Evolutionary conservation across 345 rosid genomes (phyloP), one percentile per base, ranked within the genome.

Genomic region (Aegle marmelos): DNA sequence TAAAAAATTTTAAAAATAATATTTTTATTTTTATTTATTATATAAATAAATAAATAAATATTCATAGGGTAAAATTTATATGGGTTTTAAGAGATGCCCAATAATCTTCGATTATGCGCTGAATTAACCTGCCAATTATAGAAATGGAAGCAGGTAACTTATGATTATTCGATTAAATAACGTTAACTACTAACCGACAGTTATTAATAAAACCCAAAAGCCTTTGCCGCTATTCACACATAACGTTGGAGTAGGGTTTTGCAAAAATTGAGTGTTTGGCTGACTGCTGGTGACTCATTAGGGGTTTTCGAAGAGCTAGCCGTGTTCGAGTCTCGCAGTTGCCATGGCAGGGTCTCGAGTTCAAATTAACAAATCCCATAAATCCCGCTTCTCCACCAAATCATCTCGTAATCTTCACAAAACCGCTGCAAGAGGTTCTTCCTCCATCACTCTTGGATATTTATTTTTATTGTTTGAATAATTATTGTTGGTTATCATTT

Each of bases 321-420:
- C 7, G 63, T 27, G 37, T 59, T 39, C 36, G 57, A 7, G 8
- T 80, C 74, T 74, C 39, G 50, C 71, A 56, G 73, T 70, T 34
- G 79, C 85, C 81, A 91, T 93, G 94, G 94, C 90, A 82, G 88
- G 89, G 10, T 89, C 97, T 78, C 87, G 96, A 83, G 88, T 77
- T 83, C 99, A 96, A 83, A 86, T 87, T 13, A 96, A 94, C 77
- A 96, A 96, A 75, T 33, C 95, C 73, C 99, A 96, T 86, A 95
- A 93, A 80, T 69, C 97, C 31, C 89, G 98, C 33, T 91, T 91
- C 78, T 77, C 94, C 28, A 84, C 97, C 78, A 96, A 92, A 78
- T 90, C 99, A 16, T 82, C 93, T 72, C 92, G 97, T 34, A 92
- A 89, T 78, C 85, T 96, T 58, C 98, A 92, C 82, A 92, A 82